These are phyloP conservation scores for Phytophthora citricola DNA, from an alignment of 352 stramenopile genomes.

Conservation along the genomic window DNA sequence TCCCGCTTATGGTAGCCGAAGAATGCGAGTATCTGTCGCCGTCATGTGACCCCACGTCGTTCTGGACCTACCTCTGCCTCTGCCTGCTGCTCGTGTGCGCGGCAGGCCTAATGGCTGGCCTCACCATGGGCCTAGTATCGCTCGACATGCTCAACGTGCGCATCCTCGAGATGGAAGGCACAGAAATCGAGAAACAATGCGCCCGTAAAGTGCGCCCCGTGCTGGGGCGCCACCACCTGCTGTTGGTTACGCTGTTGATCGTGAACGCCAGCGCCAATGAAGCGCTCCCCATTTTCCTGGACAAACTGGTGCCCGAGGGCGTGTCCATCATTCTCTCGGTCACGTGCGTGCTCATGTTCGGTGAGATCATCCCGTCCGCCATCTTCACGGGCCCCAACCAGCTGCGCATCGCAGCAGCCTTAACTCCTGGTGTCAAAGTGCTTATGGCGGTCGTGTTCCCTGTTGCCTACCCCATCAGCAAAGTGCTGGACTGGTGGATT, in stretches of 20 bases:
- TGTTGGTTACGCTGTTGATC: conserved; percentile 95
- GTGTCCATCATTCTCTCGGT: conserved; percentile 95
- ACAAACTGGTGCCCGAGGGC: conserved; percentile 82
- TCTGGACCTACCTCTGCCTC: conserved; percentile 63
- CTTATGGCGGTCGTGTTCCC: conserved; percentile 90
- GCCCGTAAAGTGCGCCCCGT: conserved; percentile 88
- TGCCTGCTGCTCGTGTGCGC: conserved; percentile 58
- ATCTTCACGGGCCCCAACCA: conserved; percentile 96
- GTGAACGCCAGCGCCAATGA: conserved; percentile 95
- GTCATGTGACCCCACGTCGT: conserved; percentile 68
- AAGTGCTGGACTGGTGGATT: conserved; percentile 89
- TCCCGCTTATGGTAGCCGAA: conserved; percentile 36
- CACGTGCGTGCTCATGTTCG: conserved; percentile 95
- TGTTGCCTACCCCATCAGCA: conserved; percentile 92
- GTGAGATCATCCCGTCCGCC: conserved; percentile 96
- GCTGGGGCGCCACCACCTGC: conserved; percentile 91
- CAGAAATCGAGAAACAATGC: conserved; percentile 71
- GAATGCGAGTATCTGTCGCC: conserved; percentile 70
- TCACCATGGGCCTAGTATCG: conserved; percentile 80
- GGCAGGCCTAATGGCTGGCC: conserved; percentile 75
- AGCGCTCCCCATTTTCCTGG: conserved; percentile 93
- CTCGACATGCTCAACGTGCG: conserved; percentile 85
- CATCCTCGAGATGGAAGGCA: conserved; percentile 82
- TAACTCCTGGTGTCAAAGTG: conserved; percentile 87
- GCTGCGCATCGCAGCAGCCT: conserved; percentile 82